phyloP scores from a whole-genome alignment of 164 flowering plant species.

The Platanus orientalis region DNA sequence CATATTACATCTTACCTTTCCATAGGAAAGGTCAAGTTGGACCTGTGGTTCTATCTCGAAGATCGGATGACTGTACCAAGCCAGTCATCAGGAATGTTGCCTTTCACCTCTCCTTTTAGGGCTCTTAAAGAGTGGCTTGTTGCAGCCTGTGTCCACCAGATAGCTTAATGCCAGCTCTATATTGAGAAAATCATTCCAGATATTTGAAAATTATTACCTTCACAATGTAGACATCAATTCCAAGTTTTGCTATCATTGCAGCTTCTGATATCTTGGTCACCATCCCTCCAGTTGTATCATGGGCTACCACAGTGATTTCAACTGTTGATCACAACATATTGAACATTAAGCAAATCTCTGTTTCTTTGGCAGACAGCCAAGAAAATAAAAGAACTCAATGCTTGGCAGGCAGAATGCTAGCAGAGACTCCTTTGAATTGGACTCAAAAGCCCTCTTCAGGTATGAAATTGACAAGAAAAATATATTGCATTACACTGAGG shows the following conservation, averaged over 20 bases:
- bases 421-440: too few relatives aligned
- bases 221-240: slow-evolving; percentile 87
- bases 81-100: slow-evolving; percentile 76
- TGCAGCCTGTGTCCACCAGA: slow-evolving; percentile 56
- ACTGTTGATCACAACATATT: slow-evolving; percentile 38
- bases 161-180: background rate
- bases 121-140: slow-evolving; percentile 68
- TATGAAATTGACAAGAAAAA: too few relatives aligned
- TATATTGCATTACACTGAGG: too few relatives aligned
- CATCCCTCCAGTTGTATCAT: slow-evolving; percentile 99
- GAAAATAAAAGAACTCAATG: too few relatives aligned
- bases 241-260: slow-evolving; percentile 85
- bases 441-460: too few relatives aligned
- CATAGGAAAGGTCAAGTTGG: background rate
- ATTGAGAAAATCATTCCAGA: background rate
- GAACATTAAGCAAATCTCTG: background rate
- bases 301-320: slow-evolving; percentile 71
- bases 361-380: background rate
- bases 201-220: slow-evolving; percentile 39
- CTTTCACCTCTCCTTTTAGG: slow-evolving; percentile 55
- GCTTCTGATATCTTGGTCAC: slow-evolving; percentile 90
- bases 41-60: slow-evolving; percentile 3
- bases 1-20: too few relatives aligned
- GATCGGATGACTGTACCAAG: slow-evolving; percentile 73
- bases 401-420: too few relatives aligned